Percentiles rank a stretch among this genome's conserved stretches.
phyloP scores from a whole-genome alignment of 2,329 filamentous ascomycete genomes.

The Capronia americana region DNA sequence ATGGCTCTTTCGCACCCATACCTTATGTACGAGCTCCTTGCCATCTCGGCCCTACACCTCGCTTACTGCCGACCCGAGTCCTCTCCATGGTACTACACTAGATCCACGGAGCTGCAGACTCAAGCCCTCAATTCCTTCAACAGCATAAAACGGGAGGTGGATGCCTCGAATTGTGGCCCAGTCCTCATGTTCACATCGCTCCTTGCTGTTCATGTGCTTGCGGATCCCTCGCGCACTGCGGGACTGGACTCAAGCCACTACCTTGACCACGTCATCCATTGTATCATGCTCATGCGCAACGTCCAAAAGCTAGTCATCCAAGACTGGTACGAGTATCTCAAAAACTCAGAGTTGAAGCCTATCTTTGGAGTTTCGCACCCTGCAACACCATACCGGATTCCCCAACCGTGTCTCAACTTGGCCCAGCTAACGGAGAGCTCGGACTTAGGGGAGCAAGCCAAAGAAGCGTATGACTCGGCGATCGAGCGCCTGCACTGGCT shows the following conservation, averaged over 20 bases:
- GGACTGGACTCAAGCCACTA: constrained; percentile 22
- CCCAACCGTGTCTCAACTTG: constrained; percentile 22
- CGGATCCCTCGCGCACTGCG: constrained; percentile 17
- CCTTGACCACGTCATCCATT: constrained; percentile 28
- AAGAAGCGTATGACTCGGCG: constrained; percentile 24
- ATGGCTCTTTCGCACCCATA: constrained; percentile 29
- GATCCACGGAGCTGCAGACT: constrained; percentile 29
- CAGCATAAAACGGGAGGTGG: constrained; percentile 15
- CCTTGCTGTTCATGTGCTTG: constrained; percentile 27
- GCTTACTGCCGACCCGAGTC: constrained; percentile 24
- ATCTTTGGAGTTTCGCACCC: constrained; percentile 18
- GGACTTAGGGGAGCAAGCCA: constrained; percentile 19
- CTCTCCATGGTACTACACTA: constrained; percentile 18
- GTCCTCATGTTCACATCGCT: constrained; percentile 29
- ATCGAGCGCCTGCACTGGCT: constrained; percentile 30
- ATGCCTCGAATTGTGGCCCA: constrained; percentile 27
- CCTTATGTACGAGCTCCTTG: constrained; percentile 39
- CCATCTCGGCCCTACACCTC: constrained; percentile 40
- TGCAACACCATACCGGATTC: constrained; percentile 23
- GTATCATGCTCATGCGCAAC: constrained; percentile 26
- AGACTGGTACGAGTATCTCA: constrained; percentile 23
- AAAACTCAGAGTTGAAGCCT: constrained; percentile 18
- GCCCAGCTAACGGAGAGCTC: constrained; percentile 11
- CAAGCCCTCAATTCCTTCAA: constrained; percentile 28
- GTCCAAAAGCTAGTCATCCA: constrained; percentile 23